Evolutionary conservation across 257 asterid genomes (phyloP), one percentile per base, ranked within the genome.

Genomic region (Thymus quinquecostatus): DNA sequence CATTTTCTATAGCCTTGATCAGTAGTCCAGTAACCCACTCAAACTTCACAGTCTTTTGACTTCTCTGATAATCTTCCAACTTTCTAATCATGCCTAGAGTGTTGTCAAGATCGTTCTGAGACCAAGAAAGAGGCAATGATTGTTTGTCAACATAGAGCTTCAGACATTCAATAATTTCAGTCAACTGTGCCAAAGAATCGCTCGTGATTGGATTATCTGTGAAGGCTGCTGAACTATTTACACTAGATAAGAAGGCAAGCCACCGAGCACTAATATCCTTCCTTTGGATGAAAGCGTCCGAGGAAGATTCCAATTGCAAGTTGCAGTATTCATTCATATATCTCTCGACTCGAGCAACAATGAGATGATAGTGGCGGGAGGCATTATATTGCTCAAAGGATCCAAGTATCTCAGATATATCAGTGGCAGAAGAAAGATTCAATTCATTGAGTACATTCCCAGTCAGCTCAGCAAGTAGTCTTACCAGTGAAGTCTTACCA

Each of bases 21-120:
- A 95, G 85, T 74, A 83, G 36, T 64, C 99, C 99, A 83, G 97
- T 84, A 34, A 92, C 92, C 99, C 99, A 95, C 86, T 92, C 98
- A 78, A 95, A 95, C 82, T 87, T 95, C 58, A 84, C 87, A 45
- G 97, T 71, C 71, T 84, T 73, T 51, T 70, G 72, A 75, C 83
- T 73, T 71, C 78, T 82, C 53, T 48, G 68, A 61, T 69, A 71
- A 74, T 78, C 78, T 69, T 80, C 84, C 78, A 89, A 71, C 80
- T 89, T 91, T 60, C 69, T 79, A 45, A 94, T 49, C 71, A 73
- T 77, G 73, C 44, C 53, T 57, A 94, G 79, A 70, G 77, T 82
- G 71, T 64, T 70, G 63, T 88, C 87, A 60, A 94, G 85, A 79
- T 91, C 96, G 59, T 76, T 79, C 70, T 59, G 64, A 60, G 96